Percentiles rank a stretch among this genome's conserved stretches.
phyloP scores from a whole-genome alignment of 2,329 filamentous ascomycete species.

The Diaporthe amygdali region DNA sequence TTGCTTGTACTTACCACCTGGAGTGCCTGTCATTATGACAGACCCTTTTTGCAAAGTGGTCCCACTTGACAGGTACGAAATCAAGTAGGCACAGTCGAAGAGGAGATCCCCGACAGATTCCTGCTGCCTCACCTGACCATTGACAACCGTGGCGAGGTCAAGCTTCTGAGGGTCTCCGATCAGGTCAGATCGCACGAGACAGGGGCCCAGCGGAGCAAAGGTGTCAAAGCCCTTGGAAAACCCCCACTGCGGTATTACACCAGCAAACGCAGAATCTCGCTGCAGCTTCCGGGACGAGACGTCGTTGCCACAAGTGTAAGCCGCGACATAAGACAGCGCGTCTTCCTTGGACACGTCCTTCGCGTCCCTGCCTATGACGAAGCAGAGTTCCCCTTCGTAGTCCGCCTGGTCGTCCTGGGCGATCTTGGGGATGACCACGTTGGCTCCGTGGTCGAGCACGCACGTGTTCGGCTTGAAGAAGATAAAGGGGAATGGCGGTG shows the following conservation, averaged over 20 bases:
- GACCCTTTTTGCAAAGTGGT: conserved; percentile 49
- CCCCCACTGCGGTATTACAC: conserved; percentile 60
- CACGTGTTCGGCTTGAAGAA: conserved; percentile 55
- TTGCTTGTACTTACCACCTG: conserved; percentile 37
- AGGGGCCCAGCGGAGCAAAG: conserved; percentile 58
- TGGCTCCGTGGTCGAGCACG: conserved; percentile 40
- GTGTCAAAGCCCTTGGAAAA: conserved; percentile 64
- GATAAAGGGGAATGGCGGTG: conserved; percentile 53
- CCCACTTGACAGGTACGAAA: conserved; percentile 44
- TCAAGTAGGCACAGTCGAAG: conserved; percentile 45
- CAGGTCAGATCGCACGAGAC: conserved; percentile 47
- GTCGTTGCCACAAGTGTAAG: conserved; percentile 61
- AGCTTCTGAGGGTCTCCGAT: conserved; percentile 49
- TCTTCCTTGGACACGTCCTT: conserved; percentile 42
- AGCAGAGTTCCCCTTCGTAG: conserved; percentile 52
- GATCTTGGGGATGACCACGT: conserved; percentile 52
- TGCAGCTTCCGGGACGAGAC: conserved; percentile 59
- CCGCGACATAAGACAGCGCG: conserved; percentile 56
- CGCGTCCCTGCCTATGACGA: conserved; percentile 55
- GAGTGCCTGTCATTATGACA: conserved; percentile 53
- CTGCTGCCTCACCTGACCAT: conserved; percentile 53
- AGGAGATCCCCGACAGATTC: conserved; percentile 46
- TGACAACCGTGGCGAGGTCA: conserved; percentile 49
- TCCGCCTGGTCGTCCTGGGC: conserved; percentile 53
- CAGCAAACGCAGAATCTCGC: conserved; percentile 51